Conservation (phyloP, 1,284 basidiomycete species). For the Pseudozyma sp. region DNA sequence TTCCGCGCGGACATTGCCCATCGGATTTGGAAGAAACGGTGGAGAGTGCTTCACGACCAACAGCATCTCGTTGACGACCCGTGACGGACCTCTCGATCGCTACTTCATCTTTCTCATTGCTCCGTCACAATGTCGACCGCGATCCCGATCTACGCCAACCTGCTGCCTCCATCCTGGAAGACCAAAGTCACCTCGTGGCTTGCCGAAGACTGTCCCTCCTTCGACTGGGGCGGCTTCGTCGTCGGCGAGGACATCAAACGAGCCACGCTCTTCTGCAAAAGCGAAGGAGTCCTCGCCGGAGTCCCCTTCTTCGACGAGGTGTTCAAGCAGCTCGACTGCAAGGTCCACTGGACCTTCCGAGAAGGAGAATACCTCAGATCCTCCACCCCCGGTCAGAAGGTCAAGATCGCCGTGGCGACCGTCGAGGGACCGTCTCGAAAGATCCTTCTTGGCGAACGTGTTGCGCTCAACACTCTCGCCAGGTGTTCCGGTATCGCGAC, state of each 20-base stretch:
- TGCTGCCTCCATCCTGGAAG: conserved; percentile 71
- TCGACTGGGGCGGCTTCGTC: conserved; percentile 97
- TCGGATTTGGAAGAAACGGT: no score
- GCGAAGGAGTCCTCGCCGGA: conserved; percentile 85
- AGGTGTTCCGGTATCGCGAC: conserved; percentile 97
- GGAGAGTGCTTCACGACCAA: no score
- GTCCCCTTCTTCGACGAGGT: conserved; percentile 96
- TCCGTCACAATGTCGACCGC: conserved; percentile 20
- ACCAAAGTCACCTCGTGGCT: conserved; percentile 84
- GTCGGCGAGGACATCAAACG: conserved; percentile 89
- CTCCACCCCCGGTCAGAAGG: conserved; percentile 68
- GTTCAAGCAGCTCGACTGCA: conserved; percentile 88
- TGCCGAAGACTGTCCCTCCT: conserved; percentile 92
- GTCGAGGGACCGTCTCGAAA: conserved; percentile 88
- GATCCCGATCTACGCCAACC: conserved; percentile 42
- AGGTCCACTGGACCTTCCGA: conserved; percentile 89
- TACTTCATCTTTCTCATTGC: no score
- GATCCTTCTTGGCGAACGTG: conserved; percentile 91
- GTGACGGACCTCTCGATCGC: no score
- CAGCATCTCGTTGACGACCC: no score
- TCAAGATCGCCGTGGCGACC: conserved; percentile 81
- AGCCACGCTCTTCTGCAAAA: conserved; percentile 91
- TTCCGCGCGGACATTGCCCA: no score
- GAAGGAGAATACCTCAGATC: conserved; percentile 78
- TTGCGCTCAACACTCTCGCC: conserved; percentile 92